phyloP scores from a whole-genome alignment of 495 filamentous ascomycete genomes.

The Friedmanniomyces endolithicus region DNA sequence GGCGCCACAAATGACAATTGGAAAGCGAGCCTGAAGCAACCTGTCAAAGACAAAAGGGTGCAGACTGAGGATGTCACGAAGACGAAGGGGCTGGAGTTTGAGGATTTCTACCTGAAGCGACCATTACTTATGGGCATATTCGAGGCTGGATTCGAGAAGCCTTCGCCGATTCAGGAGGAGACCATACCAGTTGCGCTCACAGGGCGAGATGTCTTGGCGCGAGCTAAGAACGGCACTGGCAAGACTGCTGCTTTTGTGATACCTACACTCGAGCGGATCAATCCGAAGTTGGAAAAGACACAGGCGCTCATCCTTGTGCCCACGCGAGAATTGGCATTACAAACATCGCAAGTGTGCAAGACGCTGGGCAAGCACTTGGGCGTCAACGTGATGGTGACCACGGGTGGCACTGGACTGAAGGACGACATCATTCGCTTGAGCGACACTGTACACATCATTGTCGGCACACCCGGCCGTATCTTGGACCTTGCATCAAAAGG shows the following conservation, averaged over 20 bases:
- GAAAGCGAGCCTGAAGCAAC: conserved; percentile 66
- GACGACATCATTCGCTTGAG: conserved; percentile 94
- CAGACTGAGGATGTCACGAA: conserved; percentile 99
- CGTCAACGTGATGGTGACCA: conserved; percentile 98
- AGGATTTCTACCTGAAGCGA: conserved; percentile 88
- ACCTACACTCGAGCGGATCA: conserved; percentile 86
- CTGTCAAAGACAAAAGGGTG: conserved; percentile 70
- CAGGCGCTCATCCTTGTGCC: conserved; percentile 94
- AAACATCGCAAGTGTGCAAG: conserved; percentile 98
- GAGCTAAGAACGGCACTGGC: conserved; percentile 96
- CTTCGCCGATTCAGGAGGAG: conserved; percentile 98
- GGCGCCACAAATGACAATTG: conserved; percentile 51
- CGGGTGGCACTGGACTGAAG: conserved; percentile 83
- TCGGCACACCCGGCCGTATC: conserved; percentile 92
- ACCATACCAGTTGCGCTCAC: conserved; percentile 93
- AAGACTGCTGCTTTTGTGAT: conserved; percentile 98
- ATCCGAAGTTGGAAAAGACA: conserved; percentile 86
- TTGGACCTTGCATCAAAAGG: conserved; percentile 88
- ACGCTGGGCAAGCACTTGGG: conserved; percentile 92
- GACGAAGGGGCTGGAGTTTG: conserved; percentile 93
- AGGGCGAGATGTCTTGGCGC: conserved; percentile 85
- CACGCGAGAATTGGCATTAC: conserved; percentile 92
- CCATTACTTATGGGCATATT: conserved; percentile 98
- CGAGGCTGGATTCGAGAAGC: conserved; percentile 96
- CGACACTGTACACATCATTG: conserved; percentile 91